These are phyloP conservation scores for Chlorella ohadii DNA, from an alignment of 139 green algal genomes.

Conservation along the genomic window DNA sequence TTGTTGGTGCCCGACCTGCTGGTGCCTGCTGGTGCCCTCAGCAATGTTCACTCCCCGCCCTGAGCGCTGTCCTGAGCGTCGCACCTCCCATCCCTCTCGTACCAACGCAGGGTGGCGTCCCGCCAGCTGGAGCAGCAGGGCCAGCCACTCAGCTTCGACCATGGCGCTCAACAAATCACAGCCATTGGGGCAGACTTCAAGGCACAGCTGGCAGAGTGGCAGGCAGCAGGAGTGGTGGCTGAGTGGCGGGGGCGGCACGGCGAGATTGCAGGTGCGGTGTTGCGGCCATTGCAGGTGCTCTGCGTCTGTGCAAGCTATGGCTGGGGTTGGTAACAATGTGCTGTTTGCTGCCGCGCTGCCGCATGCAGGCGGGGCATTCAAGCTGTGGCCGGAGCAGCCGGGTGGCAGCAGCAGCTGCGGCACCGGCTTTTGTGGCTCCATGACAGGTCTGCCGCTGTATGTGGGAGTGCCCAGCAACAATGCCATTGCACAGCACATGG, in stretches of 20 bases:
- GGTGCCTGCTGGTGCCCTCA: background rate
- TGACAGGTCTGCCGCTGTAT: background rate
- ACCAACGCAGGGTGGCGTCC: background rate
- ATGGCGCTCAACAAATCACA: conserved; percentile 13
- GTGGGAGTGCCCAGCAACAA: conserved; percentile 17
- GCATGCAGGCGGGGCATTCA: background rate
- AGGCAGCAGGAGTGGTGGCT: background rate
- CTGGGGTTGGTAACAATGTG: no score
- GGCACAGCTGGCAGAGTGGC: background rate
- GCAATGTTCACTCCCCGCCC: background rate
- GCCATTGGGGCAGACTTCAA: conserved; percentile 1
- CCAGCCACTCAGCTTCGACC: background rate
- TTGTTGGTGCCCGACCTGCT: no score
- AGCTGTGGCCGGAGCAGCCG: background rate
- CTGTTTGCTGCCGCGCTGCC: no score
- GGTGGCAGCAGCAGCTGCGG: background rate
- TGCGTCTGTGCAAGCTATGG: no score
- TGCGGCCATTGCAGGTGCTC: no score
- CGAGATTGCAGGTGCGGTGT: background rate
- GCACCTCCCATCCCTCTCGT: background rate
- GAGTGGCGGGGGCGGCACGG: conserved; percentile 17
- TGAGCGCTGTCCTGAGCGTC: background rate
- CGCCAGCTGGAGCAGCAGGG: background rate
- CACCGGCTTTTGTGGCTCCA: conserved; percentile 6
- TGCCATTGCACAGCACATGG: conserved; percentile 10